Base-by-base conservation (phyloP, 495 filamentous ascomycete genomes). In the Lasiosphaeria miniovina region DNA sequence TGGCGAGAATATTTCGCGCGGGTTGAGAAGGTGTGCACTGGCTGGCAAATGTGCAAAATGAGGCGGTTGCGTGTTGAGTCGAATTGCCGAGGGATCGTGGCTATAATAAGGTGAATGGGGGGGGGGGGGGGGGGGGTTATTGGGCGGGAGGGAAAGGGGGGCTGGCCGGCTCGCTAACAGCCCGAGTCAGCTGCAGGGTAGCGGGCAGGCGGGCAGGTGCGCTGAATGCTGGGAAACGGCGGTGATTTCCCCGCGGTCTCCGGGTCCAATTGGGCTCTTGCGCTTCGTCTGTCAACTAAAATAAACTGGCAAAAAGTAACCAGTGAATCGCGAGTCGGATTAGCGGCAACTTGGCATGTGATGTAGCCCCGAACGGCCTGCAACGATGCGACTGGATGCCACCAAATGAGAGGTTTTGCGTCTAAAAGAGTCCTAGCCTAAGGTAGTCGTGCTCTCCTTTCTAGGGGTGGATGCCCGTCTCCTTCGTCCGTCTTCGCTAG, bases 281-380 rank as follows among this genome's bases (percentile, higher is more conserved):
- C 54, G 54, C 40, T 46, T 33, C 61, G 31, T 52, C 41, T 41
- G 36, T 31, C 36, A 43, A 49, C 56, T 55, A 66, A 54, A 61
- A 54, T 24, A 57, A 52, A 43, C 41, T 49, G 56, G 61, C 57
- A 43, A 68, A 50, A 41, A 46, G 15, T 46, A 55, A 48, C 61
- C 61, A 52, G 49, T 61, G 51, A 58, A 59, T 54, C 41, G 33
- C 49, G 50, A 54, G 9, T 51, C 32, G 55, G 60, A 54, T 52
- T 71, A 68, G 67, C 57, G 62, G 61, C 63, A 52, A 43, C 69
- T 70, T 72, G 67, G 69, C 67, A 58, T 4, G 61, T 64, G 67
- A 51, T 32, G 6, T 6, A 51, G 17, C n/a, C 32, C 43, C 32
- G 49, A 31, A 11, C 4, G 5, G 49, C 49, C 32, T 51, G 49